Base-by-base conservation (phyloP, 176 grass and related monocot genomes). In the Aechmea fasciata region DNA sequence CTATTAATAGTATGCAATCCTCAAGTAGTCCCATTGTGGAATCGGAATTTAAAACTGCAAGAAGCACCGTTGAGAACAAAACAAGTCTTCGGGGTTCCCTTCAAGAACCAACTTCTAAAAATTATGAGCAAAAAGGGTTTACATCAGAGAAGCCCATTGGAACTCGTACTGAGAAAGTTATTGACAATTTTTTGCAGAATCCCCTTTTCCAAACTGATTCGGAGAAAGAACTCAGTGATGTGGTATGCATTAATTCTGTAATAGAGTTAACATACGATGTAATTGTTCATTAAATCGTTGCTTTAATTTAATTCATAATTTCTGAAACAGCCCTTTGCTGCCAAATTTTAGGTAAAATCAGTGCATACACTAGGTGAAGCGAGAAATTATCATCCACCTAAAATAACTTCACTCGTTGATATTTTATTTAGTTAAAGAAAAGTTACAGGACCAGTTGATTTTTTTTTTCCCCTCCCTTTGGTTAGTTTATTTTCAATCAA, bases 161-260 rank as follows among this genome's bases (percentile, higher is more conserved):
- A 68, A 90, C 53, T 52, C 86, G 59, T 64, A 90, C 89, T 71
- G 83, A 97, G 78, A 92, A 92, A 52, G 86, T 90, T 26, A 75
- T 97, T 65, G 41, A 79, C 14, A 81, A 82, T 68, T 89, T 96
- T 78, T 79, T 87, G 61, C 89, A 87, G 70, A 83, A 71, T 78
- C 84, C 92, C 1, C 51, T 96, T 76, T 78, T 97, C 77, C 65
- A 81, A 83, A 72, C 71, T 51, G 83, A 87, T 57, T 67, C 55
- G 52, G 69, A 71, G 62, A 61, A 47, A 13, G 52, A 82, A 11
- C 50, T 68, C 69, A 76, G 71, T 65, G 71, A 90, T 79, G 57
- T 73, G 24, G 93, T 92, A 85, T 9, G 66, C 47, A 15, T 53
- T 62, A 66, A 52, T 74, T 53, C 72, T 24, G 59, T 64, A 73